Evolutionary conservation across 2,329 filamentous ascomycete genomes (phyloP), one percentile per base, ranked within the genome.

Genomic region (Colletotrichum aenigma): DNA sequence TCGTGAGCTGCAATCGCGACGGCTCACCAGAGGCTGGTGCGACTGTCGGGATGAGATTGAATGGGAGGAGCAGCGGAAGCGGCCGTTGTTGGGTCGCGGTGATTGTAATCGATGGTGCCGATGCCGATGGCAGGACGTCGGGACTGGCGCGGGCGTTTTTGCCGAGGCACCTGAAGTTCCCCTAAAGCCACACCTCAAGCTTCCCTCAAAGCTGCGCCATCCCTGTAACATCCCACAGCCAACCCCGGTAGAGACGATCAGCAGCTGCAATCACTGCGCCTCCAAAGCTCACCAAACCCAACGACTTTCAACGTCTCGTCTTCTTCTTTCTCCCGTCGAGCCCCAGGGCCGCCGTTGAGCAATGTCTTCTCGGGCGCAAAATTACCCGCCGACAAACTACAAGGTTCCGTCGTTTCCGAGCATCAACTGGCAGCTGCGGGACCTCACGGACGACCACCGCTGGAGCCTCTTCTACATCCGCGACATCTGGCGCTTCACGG

Each of bases 401-500:
- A 83, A 84, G 30, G 90, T 91, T 26, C 95, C 95, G 24, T 83
- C 87, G 6, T 98, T 97, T 82, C 96, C 96, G 3, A 95, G 94
- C 48, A 92, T 98, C 76, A 95, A 95, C 86, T 94, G 95, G 91
- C 92, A 94, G 38, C 87, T 93, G 15, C 84, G 86, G 78, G 85
- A 87, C 75, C 78, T 81, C 64, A 85, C 82, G 43, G 43, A 84
- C 74, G 86, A 89, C 60, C 85, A 84, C 77, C 78, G 76, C 66
- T 89, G 90, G 75, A 90, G 91, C 48, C 92, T 98, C 79, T 96
- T 95, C 87, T 89, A 94, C 81, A 89, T 95, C 4, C 83, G 85
- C 75, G 95, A 98, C 81, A 94, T 97, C 71, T 96, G 95, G 93
- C 93, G 94, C 78, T 98, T 97, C 84, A 98, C 95, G 2, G 86